phyloP scores from a whole-genome alignment of 306 rosid species.

The Albizia julibrissin region DNA sequence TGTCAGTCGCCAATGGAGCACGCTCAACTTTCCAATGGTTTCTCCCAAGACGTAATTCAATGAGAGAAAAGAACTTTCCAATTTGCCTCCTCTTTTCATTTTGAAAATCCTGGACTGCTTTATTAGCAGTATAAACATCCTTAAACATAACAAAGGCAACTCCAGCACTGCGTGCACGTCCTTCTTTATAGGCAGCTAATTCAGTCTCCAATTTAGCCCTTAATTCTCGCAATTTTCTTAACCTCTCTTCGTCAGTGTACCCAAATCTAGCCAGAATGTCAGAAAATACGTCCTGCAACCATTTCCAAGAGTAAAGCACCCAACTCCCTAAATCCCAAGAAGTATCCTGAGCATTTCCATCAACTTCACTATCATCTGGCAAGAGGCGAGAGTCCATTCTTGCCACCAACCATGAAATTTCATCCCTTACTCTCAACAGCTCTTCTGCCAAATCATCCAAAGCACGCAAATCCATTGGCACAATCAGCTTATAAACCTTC shows the following conservation, averaged over 20 bases:
- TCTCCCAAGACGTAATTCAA: conserved; percentile 77
- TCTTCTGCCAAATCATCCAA: conserved; percentile 84
- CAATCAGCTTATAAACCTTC: conserved; percentile 73
- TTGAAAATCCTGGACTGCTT: conserved; percentile 92
- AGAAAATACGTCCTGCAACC: conserved; percentile 44
- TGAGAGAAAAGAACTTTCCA: conserved; percentile 83
- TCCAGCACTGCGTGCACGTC: conserved; percentile 82
- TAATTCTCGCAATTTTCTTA: conserved; percentile 70
- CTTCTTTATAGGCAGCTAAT: conserved; percentile 82
- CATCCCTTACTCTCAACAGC: conserved; percentile 68
- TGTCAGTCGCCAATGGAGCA: conserved; percentile 90
- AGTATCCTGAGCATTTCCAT: conserved; percentile 26
- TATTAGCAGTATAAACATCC: conserved; percentile 88
- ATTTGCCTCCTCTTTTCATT: conserved; percentile 78
- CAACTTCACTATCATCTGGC: conserved; percentile 51
- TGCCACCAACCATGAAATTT: conserved; percentile 78
- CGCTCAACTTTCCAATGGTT: conserved; percentile 99
- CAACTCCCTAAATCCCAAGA: conserved; percentile 40
- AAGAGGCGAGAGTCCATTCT: conserved; percentile 72
- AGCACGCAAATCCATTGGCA: conserved; percentile 93
- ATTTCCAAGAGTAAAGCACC: conserved; percentile 43
- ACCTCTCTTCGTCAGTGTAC: conserved; percentile 70
- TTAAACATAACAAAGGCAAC: conserved; percentile 91
- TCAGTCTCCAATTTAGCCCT: conserved; percentile 89
- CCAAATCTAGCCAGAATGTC: conserved; percentile 59